A percentile compares a stretch with the other conserved stretches of the same genome.
Conservation (phyloP, 148 eudicot species). For the Vaccinium corymbosum region DNA sequence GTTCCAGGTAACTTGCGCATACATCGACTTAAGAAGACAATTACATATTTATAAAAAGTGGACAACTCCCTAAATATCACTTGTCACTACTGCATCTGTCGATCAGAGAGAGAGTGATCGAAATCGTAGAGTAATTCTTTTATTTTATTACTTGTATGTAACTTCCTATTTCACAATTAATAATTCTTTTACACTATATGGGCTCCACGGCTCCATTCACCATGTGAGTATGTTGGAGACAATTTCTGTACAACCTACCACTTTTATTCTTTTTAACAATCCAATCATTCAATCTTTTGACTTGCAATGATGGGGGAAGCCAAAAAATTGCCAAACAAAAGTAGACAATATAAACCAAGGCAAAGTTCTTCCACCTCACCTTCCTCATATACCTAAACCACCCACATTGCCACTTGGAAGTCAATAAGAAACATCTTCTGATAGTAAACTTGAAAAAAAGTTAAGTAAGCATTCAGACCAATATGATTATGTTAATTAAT, state of each 20-base stretch:
- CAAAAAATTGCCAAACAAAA: slow-evolving; percentile 11
- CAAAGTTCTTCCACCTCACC: background rate
- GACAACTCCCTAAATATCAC: background rate
- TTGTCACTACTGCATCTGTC: background rate
- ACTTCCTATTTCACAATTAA: too few relatives aligned
- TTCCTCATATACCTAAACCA: slow-evolving; percentile 13
- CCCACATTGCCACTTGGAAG: background rate
- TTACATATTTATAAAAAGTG: background rate
- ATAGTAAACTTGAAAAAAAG: background rate
- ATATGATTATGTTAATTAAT: background rate
- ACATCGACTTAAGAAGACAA: background rate
- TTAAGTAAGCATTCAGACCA: background rate
- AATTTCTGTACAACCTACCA: too few relatives aligned
- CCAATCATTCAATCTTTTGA: background rate
- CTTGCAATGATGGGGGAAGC: background rate
- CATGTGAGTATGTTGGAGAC: too few relatives aligned
- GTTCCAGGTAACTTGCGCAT: background rate
- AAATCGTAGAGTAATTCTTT: background rate
- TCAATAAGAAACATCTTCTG: background rate
- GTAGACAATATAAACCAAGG: background rate
- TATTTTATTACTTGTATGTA: too few relatives aligned
- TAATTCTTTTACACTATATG: too few relatives aligned
- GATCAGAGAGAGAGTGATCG: background rate
- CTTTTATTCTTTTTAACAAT: too few relatives aligned
- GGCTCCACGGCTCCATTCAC: too few relatives aligned